These are phyloP conservation scores for Erysimum pusillum DNA, from an alignment of 441 rosid genomes.

Conservation along the genomic window DNA sequence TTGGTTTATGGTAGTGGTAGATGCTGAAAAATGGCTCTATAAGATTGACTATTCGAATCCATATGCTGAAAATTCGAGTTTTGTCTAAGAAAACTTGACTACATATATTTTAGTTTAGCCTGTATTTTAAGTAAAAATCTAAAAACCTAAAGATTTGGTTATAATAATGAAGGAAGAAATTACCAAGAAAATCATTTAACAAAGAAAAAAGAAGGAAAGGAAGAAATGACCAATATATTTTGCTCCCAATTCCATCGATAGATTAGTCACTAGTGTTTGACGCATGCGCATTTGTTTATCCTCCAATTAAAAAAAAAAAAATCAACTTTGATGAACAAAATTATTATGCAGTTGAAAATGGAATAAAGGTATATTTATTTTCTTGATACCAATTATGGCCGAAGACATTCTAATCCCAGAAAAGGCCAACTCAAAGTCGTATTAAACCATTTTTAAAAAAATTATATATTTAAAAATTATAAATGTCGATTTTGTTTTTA, in stretches of 20 bases:
- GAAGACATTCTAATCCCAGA: slow-evolving; percentile 26
- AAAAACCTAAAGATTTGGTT: background rate
- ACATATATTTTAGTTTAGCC: background rate
- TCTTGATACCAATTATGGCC: slow-evolving; percentile 42
- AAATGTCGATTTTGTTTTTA: background rate
- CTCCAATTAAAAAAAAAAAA: background rate
- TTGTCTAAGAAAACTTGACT: background rate
- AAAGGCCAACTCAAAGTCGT: slow-evolving; percentile 19
- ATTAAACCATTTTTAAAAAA: too few species aligned
- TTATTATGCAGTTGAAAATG: slow-evolving; percentile 43
- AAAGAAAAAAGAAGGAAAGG: too few species aligned
- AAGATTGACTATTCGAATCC: slow-evolving; percentile 10
- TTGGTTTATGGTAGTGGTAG: slow-evolving; percentile 44
- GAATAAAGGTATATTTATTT: slow-evolving; percentile 34
- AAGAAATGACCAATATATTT: background rate
- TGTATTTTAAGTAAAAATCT: slow-evolving; percentile 11
- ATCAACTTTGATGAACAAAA: slow-evolving; percentile 41
- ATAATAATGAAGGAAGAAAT: too few species aligned
- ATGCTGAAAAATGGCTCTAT: background rate
- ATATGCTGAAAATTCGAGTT: background rate
- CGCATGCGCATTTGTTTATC: slow-evolving; percentile 38
- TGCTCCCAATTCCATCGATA: background rate
- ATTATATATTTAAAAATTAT: too few species aligned
- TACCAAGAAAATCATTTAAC: too few species aligned
- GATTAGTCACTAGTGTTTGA: background rate